phyloP scores from a whole-genome alignment of 129 eudicot species.

The Artemisia argyi region DNA sequence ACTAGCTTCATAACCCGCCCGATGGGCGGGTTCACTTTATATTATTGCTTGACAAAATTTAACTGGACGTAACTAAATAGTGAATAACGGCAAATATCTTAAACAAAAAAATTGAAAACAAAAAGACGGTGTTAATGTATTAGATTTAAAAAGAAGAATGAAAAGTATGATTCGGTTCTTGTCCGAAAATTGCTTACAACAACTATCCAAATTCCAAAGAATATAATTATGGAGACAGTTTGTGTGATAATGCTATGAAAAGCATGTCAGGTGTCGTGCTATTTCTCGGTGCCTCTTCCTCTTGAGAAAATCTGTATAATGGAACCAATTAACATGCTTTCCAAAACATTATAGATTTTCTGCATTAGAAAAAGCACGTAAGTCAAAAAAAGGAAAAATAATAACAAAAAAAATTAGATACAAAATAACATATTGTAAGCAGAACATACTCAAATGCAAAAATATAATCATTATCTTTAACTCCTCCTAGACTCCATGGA shows the following conservation, averaged over 20 bases:
- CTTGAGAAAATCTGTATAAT: background rate
- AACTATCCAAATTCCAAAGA: slow-evolving; percentile 29
- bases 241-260: slow-evolving; percentile 4
- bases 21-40: too few species aligned
- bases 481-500: slow-evolving; percentile 97
- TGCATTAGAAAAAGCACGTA: background rate
- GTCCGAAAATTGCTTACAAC: too few species aligned
- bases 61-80: too few species aligned
- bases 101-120: too few species aligned
- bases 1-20: too few species aligned
- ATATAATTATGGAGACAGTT: slow-evolving; percentile 57
- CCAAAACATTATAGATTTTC: too few species aligned
- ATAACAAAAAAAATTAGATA: background rate
- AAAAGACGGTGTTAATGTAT: too few species aligned
- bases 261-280: background rate
- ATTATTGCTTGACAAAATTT: too few species aligned
- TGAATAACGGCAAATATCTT: too few species aligned
- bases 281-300: slow-evolving; percentile 20
- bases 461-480: slow-evolving; percentile 87
- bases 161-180: too few species aligned
- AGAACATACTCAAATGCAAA: slow-evolving; percentile 87
- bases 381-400: background rate
- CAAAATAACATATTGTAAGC: slow-evolving; percentile 76
- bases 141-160: too few species aligned
- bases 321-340: background rate